A percentile compares a stretch with the other conserved stretches of the same genome.
phyloP scores from a whole-genome alignment of 306 rosid genomes.

The Herpetospermum pedunculosum region DNA sequence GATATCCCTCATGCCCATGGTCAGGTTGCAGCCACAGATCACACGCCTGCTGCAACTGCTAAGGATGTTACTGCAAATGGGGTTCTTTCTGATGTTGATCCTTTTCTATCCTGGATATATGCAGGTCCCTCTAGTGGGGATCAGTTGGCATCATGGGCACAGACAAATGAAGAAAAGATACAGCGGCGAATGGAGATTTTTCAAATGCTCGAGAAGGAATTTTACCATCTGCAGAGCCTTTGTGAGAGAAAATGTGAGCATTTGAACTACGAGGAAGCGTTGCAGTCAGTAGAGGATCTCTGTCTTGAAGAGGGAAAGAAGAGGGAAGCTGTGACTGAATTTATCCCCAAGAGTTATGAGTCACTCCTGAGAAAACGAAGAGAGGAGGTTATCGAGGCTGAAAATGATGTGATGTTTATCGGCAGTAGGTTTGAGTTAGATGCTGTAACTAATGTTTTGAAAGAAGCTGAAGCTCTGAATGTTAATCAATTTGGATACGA shows the following conservation, averaged over 20 bases:
- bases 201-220: constrained; percentile 75
- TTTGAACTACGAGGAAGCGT: constrained; percentile 61
- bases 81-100: constrained; percentile 28
- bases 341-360: constrained; percentile 55
- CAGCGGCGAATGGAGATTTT: constrained; percentile 59
- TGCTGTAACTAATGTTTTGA: constrained; percentile 62
- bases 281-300: constrained; percentile 71
- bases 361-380: constrained; percentile 63
- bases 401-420: constrained; percentile 40
- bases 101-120: constrained; percentile 70
- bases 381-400: constrained; percentile 67
- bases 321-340: constrained; percentile 52
- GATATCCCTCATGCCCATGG: constrained; percentile 24
- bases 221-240: constrained; percentile 54
- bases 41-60: constrained; percentile 25
- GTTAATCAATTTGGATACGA: constrained; percentile 55
- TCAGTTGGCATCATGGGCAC: constrained; percentile 64
- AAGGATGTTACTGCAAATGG: constrained; percentile 23
- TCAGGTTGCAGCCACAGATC: constrained; percentile 28
- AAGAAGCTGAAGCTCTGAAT: constrained; percentile 68
- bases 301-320: constrained; percentile 75
- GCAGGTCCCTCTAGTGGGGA: constrained; percentile 59
- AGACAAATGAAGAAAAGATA: constrained; percentile 54
- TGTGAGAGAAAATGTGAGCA: constrained; percentile 82
- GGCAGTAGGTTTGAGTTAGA: constrained; percentile 51